Percentiles rank a stretch among this genome's conserved stretches.
Evolutionary conservation across 352 stramenopile genomes (phyloP).

Genomic region (Pythium grandisporangium): DNA sequence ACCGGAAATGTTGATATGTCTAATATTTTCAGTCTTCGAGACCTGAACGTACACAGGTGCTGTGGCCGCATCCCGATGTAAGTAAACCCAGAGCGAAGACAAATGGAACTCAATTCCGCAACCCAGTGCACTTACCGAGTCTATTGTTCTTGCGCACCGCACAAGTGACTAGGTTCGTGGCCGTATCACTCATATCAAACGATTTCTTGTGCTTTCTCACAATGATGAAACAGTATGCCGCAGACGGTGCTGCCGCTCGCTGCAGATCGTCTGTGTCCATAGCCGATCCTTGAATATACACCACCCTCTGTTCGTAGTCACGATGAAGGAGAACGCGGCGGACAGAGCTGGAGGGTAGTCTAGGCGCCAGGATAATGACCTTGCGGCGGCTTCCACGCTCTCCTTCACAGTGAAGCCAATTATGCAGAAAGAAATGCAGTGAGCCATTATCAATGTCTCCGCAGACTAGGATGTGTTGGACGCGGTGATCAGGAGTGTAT

Average conservation of each 20-base stretch:
- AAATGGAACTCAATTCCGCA: too few species aligned
- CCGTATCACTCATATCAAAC: conserved; percentile 56
- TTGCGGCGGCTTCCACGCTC: conserved; percentile 40
- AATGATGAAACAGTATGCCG: conserved; percentile 67
- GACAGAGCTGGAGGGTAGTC: conserved; percentile 43
- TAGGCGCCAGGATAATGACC: conserved; percentile 64
- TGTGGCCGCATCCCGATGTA: too few species aligned
- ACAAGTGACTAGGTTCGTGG: conserved; percentile 65
- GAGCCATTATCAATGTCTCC: conserved; percentile 65
- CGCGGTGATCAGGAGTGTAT: conserved; percentile 45
- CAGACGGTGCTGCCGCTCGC: conserved; percentile 33
- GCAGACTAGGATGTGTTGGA: conserved; percentile 70
- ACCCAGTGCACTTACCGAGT: too few species aligned
- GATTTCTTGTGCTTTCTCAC: conserved; percentile 54
- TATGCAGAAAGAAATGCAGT: conserved; percentile 72
- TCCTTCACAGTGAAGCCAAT: conserved; percentile 62
- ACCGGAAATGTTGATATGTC: conserved; percentile 64
- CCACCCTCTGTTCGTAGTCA: conserved; percentile 65
- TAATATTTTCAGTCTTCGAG: conserved; percentile 62
- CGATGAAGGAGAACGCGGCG: conserved; percentile 54
- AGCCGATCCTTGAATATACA: conserved; percentile 69
- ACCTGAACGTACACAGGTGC: conserved; percentile 72
- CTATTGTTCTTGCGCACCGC: conserved; percentile 71
- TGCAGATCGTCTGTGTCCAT: conserved; percentile 67
- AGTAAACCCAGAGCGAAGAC: too few species aligned